Percentiles rank a stretch among this genome's conserved stretches.
Conservation (phyloP, 805 yeast species). For the Ogataea corticis region DNA sequence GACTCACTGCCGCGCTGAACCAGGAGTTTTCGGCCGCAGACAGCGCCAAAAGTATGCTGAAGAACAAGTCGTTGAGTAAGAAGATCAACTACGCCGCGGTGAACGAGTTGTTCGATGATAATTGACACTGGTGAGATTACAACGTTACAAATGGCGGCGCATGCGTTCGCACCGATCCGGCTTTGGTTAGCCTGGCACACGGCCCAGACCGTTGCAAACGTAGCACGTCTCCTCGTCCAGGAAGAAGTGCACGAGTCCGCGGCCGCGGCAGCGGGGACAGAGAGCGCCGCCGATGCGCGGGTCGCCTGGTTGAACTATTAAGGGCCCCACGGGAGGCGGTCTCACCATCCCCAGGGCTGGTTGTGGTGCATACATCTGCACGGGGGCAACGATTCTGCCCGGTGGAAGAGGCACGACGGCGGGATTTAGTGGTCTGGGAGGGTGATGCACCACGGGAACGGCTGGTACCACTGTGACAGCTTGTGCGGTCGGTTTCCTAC, state of each 20-base stretch:
- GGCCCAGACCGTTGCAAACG: constrained; percentile 67
- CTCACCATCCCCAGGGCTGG: no score
- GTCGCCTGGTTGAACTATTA: constrained; percentile 71
- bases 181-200: constrained; percentile 34
- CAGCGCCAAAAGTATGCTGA: constrained; percentile 74
- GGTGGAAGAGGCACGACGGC: constrained; percentile 30
- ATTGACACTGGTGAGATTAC: constrained; percentile 1
- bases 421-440: constrained; percentile 26
- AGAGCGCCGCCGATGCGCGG: constrained; percentile 71
- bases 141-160: no score
- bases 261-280: constrained; percentile 73
- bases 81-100: constrained; percentile 89
- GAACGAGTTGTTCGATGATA: constrained; percentile 47
- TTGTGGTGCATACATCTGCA: constrained; percentile 7
- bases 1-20: constrained; percentile 44
- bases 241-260: constrained; percentile 55
- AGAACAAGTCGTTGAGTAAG: constrained; percentile 75
- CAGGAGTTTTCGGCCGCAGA: constrained; percentile 69
- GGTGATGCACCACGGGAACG: constrained; percentile 4
- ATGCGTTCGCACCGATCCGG: no score
- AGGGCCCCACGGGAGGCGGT: constrained; percentile 30
- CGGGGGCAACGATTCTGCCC: constrained; percentile 17
- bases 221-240: constrained; percentile 64
- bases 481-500: constrained; percentile 23
- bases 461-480: constrained; percentile 17